Evolutionary conservation across 163 green algal species (phyloP).

Genomic region (Scenedesmus sp.): DNA sequence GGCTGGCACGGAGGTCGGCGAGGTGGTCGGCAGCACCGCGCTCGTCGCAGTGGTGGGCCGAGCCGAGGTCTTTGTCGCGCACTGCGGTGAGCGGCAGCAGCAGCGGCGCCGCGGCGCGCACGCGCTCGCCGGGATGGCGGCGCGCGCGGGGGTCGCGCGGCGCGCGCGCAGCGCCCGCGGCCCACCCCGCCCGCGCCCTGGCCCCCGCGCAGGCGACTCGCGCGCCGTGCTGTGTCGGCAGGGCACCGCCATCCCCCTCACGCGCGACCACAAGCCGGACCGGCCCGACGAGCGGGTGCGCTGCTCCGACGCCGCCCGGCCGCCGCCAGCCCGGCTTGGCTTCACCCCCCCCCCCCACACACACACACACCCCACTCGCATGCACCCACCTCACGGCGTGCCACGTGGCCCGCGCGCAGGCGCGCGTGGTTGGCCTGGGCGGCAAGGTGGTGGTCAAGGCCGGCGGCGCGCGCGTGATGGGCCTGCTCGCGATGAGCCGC

Average conservation of each 20-base stretch:
- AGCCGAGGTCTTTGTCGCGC: constrained; percentile 79
- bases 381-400: no score
- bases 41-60: constrained; percentile 81
- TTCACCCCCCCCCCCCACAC: no score
- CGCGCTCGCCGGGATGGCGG: neutral
- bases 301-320: neutral
- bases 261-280: constrained; percentile 91
- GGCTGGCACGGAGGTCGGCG: constrained; percentile 54
- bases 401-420: constrained; percentile 53
- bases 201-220: constrained; percentile 80
- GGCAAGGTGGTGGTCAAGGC: constrained; percentile 91
- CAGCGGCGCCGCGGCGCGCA: no score
- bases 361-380: no score
- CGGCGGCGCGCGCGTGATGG: constrained; percentile 69
- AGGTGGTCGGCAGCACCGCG: constrained; percentile 85
- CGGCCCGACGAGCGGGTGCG: constrained; percentile 86
- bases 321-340: no score
- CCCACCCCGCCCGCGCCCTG: no score
- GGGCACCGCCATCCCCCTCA: constrained; percentile 76
- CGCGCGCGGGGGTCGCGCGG: neutral
- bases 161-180: neutral
- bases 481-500: constrained; percentile 62
- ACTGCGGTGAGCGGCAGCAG: constrained; percentile 68
- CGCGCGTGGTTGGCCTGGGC: constrained; percentile 80
- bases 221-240: constrained; percentile 85